Conservation (phyloP, 148 eudicot species). For the Cornus suecica region DNA sequence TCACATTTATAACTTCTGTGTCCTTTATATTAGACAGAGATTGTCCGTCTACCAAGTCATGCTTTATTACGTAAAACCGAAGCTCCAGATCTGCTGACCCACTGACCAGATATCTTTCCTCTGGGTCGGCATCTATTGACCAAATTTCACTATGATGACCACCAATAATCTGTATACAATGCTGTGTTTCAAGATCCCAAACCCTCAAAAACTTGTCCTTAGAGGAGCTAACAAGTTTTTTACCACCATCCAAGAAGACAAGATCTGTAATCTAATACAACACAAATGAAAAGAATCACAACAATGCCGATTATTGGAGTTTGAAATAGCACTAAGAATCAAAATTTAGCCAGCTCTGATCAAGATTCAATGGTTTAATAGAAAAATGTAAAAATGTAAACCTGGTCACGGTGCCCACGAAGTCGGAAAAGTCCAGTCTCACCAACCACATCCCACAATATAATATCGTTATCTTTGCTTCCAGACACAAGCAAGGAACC, state of each 20-base stretch:
- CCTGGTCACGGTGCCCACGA: constrained; percentile 98
- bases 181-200: constrained; percentile 97
- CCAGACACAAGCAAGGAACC: constrained; percentile 94
- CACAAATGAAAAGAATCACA: not conserved
- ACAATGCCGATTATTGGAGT: not conserved
- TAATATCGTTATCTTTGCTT: constrained; percentile 88
- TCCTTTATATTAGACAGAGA: constrained; percentile 27
- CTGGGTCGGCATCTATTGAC: constrained; percentile 82
- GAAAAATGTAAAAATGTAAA: constrained; percentile 15
- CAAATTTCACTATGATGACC: constrained; percentile 98
- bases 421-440: constrained; percentile 94
- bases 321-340: not conserved
- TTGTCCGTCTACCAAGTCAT: constrained; percentile 37
- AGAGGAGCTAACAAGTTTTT: constrained; percentile 88
- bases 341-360: not conserved
- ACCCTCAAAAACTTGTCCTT: constrained; percentile 94
- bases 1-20: constrained; percentile 19
- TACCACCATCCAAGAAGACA: constrained; percentile 76
- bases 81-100: constrained; percentile 92
- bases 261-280: constrained; percentile 75
- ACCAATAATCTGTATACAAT: constrained; percentile 88
- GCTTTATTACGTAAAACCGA: constrained; percentile 64
- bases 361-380: not conserved
- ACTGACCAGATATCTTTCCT: constrained; percentile 76
- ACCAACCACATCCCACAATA: constrained; percentile 95